These are phyloP conservation scores for Fusarium graminum DNA, from an alignment of 2,329 filamentous ascomycete species.

Conservation along the genomic window DNA sequence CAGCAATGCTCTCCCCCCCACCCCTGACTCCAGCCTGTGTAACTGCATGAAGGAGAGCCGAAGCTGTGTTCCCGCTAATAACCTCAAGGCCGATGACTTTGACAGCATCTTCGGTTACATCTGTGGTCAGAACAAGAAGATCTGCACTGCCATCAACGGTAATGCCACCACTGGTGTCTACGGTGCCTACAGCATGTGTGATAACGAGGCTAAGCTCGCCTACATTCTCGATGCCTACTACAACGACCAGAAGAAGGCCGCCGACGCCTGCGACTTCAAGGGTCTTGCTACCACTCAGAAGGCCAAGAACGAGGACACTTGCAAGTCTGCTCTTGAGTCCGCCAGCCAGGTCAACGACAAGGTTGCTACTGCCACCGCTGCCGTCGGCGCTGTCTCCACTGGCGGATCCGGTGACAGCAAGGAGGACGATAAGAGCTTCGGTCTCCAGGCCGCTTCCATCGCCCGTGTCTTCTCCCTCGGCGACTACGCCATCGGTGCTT, in stretches of 20 bases:
- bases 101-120: conserved; percentile 79
- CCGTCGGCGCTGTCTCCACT: conserved; percentile 50
- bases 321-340: conserved; percentile 69
- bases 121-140: conserved; percentile 69
- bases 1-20: conserved; percentile 77
- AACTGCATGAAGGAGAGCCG: conserved; percentile 84
- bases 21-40: conserved; percentile 83
- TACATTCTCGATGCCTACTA: conserved; percentile 83
- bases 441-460: conserved; percentile 54
- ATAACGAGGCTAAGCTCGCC: conserved; percentile 75
- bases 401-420: conserved; percentile 24
- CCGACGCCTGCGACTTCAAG: conserved; percentile 77
- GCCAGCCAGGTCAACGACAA: conserved; percentile 70
- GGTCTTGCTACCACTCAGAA: conserved; percentile 72
- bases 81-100: conserved; percentile 69
- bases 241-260: conserved; percentile 64
- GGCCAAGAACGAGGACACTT: conserved; percentile 63
- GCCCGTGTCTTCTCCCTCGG: conserved; percentile 60
- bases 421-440: conserved; percentile 53
- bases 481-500: conserved; percentile 63
- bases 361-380: conserved; percentile 61
- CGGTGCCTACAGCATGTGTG: conserved; percentile 84
- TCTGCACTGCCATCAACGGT: conserved; percentile 76
- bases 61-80: conserved; percentile 74
- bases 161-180: conserved; percentile 77